Percentiles rank a stretch among this genome's conserved stretches.
Conservation (phyloP, 2,329 filamentous ascomycete genomes). For the Xylariaceae sp. region DNA sequence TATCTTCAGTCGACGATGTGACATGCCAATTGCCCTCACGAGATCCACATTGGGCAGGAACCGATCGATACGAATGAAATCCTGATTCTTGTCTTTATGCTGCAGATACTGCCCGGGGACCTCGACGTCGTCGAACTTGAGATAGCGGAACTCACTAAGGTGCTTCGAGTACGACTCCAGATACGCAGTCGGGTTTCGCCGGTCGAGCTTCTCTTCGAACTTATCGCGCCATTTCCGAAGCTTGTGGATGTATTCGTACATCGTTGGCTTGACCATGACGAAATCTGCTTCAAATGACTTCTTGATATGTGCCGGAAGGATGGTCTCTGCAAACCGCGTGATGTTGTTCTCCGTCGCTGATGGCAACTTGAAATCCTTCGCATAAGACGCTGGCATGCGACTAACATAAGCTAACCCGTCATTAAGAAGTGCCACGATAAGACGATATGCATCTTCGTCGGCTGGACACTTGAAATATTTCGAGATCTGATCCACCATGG, state of each 20-base stretch:
- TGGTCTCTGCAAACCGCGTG: constrained; percentile 91
- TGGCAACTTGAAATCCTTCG: constrained; percentile 85
- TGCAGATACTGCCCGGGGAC: constrained; percentile 94
- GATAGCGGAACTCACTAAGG: constrained; percentile 92
- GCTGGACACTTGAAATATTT: constrained; percentile 99
- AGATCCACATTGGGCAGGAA: constrained; percentile 94
- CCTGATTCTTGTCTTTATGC: constrained; percentile 98
- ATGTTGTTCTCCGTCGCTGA: constrained; percentile 92
- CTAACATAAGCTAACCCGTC: constrained; percentile 91
- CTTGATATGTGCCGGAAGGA: constrained; percentile 88
- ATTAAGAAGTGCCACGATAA: constrained; percentile 96
- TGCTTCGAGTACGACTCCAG: constrained; percentile 85
- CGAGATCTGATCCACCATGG: constrained; percentile 97
- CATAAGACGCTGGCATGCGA: constrained; percentile 78
- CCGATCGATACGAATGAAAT: constrained; percentile 94
- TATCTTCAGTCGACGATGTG: constrained; percentile 89
- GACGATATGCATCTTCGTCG: constrained; percentile 92
- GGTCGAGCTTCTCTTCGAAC: constrained; percentile 95
- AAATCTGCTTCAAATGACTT: constrained; percentile 98
- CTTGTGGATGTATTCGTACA: constrained; percentile 98
- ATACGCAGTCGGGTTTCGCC: constrained; percentile 64
- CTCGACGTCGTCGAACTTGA: constrained; percentile 98
- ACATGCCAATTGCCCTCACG: constrained; percentile 83
- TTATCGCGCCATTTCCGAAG: constrained; percentile 93
- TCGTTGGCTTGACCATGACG: constrained; percentile 88